Percentiles rank a stretch among this genome's conserved stretches.
Evolutionary conservation across 441 rosid genomes (phyloP).

Genomic region (Pelargonium citronellum): DNA sequence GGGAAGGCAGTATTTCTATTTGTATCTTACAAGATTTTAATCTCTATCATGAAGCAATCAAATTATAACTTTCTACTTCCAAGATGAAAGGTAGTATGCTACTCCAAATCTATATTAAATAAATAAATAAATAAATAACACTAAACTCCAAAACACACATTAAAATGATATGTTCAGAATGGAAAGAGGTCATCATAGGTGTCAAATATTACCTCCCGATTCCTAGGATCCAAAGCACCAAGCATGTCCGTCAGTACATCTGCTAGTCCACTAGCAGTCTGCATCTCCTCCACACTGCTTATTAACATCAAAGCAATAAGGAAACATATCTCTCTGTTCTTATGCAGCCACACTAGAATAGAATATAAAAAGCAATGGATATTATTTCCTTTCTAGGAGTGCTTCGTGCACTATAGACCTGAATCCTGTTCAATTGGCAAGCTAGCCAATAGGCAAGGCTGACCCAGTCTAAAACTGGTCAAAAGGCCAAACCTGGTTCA

Average conservation of each 20-base stretch:
- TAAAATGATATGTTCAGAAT: background rate
- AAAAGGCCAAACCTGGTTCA: too few species aligned
- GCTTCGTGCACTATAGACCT: too few species aligned
- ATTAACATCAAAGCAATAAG: constrained; percentile 10
- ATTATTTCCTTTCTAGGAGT: too few species aligned
- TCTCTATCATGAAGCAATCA: background rate
- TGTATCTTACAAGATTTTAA: background rate
- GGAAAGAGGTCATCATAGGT: background rate
- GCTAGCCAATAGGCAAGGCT: too few species aligned
- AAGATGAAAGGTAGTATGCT: too few species aligned
- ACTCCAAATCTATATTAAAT: too few species aligned
- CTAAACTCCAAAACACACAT: background rate
- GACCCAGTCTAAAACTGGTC: too few species aligned
- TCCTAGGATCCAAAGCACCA: constrained; percentile 77
- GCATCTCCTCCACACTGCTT: constrained; percentile 69
- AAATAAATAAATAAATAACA: background rate
- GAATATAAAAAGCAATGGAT: background rate
- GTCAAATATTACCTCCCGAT: constrained; percentile 49
- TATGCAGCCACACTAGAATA: background rate
- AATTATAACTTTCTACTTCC: background rate
- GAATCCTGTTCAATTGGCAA: too few species aligned
- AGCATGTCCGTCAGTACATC: constrained; percentile 85
- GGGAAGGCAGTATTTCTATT: constrained; percentile 6
- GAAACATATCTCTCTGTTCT: background rate
- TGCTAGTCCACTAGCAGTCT: constrained; percentile 64